Evolutionary conservation across 164 flowering plant species (phyloP).

Genomic region (Umbilicus rupestris): DNA sequence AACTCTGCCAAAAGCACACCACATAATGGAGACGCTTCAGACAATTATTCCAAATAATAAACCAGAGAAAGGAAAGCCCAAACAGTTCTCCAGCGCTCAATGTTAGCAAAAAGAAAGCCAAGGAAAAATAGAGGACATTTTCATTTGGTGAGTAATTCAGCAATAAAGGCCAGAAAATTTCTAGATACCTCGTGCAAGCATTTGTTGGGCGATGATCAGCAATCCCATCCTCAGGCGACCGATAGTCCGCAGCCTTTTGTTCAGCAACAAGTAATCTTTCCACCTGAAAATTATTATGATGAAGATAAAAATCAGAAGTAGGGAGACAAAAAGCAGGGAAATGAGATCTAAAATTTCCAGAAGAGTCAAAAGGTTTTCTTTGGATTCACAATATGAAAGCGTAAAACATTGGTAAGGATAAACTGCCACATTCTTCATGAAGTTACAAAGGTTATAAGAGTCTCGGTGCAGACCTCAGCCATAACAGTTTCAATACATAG

Average conservation of each 20-base stretch:
- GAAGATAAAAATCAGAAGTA: neutral
- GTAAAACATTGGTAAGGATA: neutral
- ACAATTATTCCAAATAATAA: neutral
- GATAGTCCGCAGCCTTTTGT: slow-evolving; percentile 84
- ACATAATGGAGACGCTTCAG: neutral
- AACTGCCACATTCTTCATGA: neutral
- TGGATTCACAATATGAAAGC: neutral
- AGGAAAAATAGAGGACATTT: neutral
- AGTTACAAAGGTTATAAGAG: slow-evolving; percentile 1
- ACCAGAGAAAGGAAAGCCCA: neutral
- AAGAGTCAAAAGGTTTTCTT: neutral
- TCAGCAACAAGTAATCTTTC: slow-evolving; percentile 87
- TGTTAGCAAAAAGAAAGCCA: neutral
- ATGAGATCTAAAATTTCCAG: neutral
- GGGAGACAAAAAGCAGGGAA: neutral
- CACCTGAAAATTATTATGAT: slow-evolving; percentile 41
- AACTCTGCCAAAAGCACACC: slow-evolving; percentile 41
- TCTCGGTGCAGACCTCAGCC: slow-evolving; percentile 75
- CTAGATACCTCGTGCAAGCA: slow-evolving; percentile 80
- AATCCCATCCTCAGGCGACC: slow-evolving; percentile 89
- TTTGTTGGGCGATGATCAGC: slow-evolving; percentile 97
- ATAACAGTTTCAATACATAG: slow-evolving; percentile 96
- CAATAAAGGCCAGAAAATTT: neutral
- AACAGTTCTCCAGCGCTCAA: neutral
- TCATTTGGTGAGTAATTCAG: neutral